phyloP scores from a whole-genome alignment of 306 rosid genomes.

The Vicia faba region DNA sequence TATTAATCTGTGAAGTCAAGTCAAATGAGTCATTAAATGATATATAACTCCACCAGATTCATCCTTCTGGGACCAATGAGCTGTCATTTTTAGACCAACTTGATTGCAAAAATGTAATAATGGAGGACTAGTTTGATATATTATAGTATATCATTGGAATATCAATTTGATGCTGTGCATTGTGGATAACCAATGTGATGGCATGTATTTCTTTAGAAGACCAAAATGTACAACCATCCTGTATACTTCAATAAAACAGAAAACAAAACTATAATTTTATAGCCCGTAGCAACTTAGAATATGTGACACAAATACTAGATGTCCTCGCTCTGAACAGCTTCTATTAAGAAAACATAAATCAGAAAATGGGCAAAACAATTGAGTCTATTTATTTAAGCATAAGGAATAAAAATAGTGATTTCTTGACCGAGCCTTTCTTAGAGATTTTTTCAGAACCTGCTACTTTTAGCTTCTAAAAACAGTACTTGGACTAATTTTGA shows the following conservation, averaged over 20 bases:
- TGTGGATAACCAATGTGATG: not conserved
- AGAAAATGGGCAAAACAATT: constrained; percentile 6
- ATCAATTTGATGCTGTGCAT: not conserved
- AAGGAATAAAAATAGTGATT: not conserved
- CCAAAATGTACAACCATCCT: not conserved
- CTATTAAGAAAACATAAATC: constrained; percentile 2
- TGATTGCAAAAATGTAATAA: not conserved
- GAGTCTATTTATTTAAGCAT: not conserved
- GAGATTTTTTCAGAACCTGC: not conserved
- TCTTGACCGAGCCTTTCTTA: not conserved
- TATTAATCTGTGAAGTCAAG: not conserved
- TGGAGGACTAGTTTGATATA: not conserved
- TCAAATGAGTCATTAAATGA: constrained; percentile 28
- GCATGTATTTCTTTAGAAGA: not conserved
- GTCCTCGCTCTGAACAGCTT: not conserved
- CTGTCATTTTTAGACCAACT: constrained; percentile 8
- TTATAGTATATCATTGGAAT: not conserved
- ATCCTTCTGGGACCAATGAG: constrained; percentile 7
- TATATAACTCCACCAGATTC: constrained; percentile 11
- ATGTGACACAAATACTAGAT: constrained; percentile 15
- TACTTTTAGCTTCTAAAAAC: not conserved
- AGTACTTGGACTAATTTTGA: not conserved
- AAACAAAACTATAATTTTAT: not conserved
- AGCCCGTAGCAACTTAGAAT: constrained; percentile 21
- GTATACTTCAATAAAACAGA: not conserved